Percentiles rank a stretch among this genome's conserved stretches.
Evolutionary conservation across 2,329 filamentous ascomycete genomes (phyloP).

Genomic region (Clathrospora elynae): DNA sequence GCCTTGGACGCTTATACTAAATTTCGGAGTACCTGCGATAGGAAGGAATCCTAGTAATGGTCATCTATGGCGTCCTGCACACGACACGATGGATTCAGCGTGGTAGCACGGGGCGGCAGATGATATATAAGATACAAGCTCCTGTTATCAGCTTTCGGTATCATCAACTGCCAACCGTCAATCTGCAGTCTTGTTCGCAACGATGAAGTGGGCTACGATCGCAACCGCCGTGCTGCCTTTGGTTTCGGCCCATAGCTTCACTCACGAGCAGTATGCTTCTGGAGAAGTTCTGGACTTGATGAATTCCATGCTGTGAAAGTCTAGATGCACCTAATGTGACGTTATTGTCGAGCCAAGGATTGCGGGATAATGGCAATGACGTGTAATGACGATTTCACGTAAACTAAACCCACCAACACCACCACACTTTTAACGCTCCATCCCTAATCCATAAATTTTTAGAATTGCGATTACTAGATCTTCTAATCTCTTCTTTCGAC

Average conservation of each 20-base stretch:
- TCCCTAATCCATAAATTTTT: conserved; percentile 2
- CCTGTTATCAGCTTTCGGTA: conserved; percentile 17
- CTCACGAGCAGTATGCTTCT: conserved; percentile 40
- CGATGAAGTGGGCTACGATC: conserved; percentile 43
- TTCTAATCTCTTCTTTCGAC: neutral
- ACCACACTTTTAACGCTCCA: too few species aligned
- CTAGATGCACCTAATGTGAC: conserved; percentile 8
- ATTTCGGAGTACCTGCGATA: conserved; percentile 36
- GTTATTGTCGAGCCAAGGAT: conserved; percentile 5
- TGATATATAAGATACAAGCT: conserved; percentile 22
- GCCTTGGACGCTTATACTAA: conserved; percentile 40
- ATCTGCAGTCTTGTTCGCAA: conserved; percentile 28
- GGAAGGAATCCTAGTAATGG: conserved; percentile 37
- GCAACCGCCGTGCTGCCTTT: conserved; percentile 39
- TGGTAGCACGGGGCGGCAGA: conserved; percentile 4
- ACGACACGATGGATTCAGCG: conserved; percentile 12
- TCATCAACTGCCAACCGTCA: conserved; percentile 31
- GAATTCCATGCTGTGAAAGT: too few species aligned
- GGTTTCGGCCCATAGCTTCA: conserved; percentile 36
- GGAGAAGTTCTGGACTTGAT: conserved; percentile 44
- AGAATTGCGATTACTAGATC: neutral
- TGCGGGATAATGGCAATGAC: conserved; percentile 5
- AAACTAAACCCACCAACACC: conserved; percentile 10
- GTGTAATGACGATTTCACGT: conserved; percentile 13
- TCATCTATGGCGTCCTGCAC: conserved; percentile 24